A percentile compares a stretch with the other conserved stretches of the same genome.
These are phyloP conservation scores for Thalassiosira pacifica DNA, from an alignment of 352 stramenopile genomes.

Conservation along the genomic window DNA sequence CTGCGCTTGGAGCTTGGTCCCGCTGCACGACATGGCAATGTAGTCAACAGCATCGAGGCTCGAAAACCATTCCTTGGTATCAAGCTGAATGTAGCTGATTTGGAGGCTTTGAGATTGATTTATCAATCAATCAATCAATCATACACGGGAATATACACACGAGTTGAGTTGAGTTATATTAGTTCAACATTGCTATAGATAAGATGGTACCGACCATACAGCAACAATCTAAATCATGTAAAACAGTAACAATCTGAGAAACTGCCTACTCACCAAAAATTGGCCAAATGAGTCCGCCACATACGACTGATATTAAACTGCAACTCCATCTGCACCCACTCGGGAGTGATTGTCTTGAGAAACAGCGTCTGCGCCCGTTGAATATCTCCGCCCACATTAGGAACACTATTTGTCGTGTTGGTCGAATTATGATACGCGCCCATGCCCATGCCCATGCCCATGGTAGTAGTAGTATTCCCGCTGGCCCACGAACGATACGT, in stretches of 20 bases:
- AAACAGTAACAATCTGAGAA: too few relatives aligned
- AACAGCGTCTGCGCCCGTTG: conserved; percentile 60
- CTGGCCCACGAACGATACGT: conserved; percentile 25
- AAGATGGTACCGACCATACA: too few relatives aligned
- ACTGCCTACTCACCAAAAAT: conserved; percentile 71
- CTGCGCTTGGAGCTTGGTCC: conserved; percentile 59
- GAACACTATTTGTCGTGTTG: not conserved
- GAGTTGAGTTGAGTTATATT: too few relatives aligned
- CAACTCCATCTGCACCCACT: conserved; percentile 68
- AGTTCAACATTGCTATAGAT: too few relatives aligned
- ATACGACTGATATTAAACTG: conserved; percentile 75
- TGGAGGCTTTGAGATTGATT: too few relatives aligned
- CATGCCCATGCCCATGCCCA: too few relatives aligned
- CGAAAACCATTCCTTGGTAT: conserved; percentile 72
- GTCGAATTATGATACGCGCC: too few relatives aligned
- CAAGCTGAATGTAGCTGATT: conserved; percentile 68
- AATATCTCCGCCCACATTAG: conserved; percentile 9
- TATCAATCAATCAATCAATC: too few relatives aligned
- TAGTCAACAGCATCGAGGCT: conserved; percentile 73
- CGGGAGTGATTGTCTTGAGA: conserved; percentile 70
- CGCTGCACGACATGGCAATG: conserved; percentile 55
- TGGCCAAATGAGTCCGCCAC: conserved; percentile 80
- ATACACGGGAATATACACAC: too few relatives aligned
- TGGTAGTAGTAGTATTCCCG: not conserved
- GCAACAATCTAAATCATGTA: not conserved